These are phyloP conservation scores for Geosiphon pyriformis DNA, from an alignment of 192 early-diverging fungal species.

Conservation along the genomic window DNA sequence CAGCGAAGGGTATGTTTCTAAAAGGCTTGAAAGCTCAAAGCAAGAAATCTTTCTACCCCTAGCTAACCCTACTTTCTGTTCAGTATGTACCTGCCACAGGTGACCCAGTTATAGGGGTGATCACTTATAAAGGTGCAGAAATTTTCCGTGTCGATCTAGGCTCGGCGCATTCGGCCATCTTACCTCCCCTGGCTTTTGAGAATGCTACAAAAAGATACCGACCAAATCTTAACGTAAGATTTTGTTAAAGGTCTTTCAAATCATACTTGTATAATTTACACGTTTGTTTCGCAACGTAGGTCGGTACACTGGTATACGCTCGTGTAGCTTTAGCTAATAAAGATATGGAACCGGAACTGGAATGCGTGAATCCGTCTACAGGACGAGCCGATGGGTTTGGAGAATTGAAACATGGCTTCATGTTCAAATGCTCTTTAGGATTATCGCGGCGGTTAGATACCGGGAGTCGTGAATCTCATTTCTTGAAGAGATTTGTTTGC, in stretches of 20 bases:
- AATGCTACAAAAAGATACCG: conserved; percentile 87
- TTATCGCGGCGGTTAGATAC: conserved; percentile 57
- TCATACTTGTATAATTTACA: background rate
- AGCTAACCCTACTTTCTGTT: background rate
- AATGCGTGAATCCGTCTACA: conserved; percentile 78
- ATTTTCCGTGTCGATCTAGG: conserved; percentile 91
- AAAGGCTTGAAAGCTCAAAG: background rate
- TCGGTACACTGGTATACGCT: conserved; percentile 78
- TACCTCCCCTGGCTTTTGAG: conserved; percentile 85
- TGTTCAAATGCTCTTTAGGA: conserved; percentile 78
- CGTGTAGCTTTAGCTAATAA: conserved; percentile 81
- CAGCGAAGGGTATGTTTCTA: conserved; percentile 61
- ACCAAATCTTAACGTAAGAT: conserved; percentile 68
- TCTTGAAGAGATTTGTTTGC: background rate
- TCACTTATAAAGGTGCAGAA: conserved; percentile 63
- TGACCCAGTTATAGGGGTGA: conserved; percentile 85
- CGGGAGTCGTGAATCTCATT: background rate
- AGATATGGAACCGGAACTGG: conserved; percentile 97
- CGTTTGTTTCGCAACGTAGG: conserved; percentile 22
- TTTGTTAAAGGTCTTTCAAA: background rate
- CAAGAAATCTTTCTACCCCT: background rate
- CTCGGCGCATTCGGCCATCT: conserved; percentile 74
- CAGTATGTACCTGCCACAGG: conserved; percentile 83
- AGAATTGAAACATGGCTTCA: conserved; percentile 74
- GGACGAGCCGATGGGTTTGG: conserved; percentile 88